Evolutionary conservation across 352 stramenopile genomes (phyloP), one percentile per base, ranked within the genome.

Genomic region (Discostella stelligera): DNA sequence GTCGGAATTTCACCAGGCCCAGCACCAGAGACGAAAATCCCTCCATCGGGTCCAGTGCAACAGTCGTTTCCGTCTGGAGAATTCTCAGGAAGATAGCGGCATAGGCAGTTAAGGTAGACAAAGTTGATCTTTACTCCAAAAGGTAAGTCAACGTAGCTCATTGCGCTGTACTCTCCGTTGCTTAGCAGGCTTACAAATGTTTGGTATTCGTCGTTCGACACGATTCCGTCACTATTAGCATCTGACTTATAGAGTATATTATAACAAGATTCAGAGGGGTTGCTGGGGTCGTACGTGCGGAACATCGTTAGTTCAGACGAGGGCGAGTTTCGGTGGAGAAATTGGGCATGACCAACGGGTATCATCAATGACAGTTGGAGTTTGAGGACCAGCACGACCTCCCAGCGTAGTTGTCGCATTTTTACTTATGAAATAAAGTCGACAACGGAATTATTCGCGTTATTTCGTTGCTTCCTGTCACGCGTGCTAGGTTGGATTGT

Each of bases 81-180:
- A 39, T 53, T 56, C 14, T 37, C 16, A 1, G 46, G 61, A 7
- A 2, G 48, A 49, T 41, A 61, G 3, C 32, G 16, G 76, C 87
- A 93, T 9, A 89, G 65, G 68, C 87, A 93, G 49, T 70, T 74
- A 37, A 91, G 64, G 54, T 85, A 84, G 0, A 83, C 64, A 74
- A 91, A 93, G 62, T 86, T 88, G 32, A 78, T 68, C 70, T 83
- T 71, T 67, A 85, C 37, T 50, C 74, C 66, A 58, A 89, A 79
- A 21, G 84, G 79, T 44, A 92, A 56, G 10, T 88, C 77, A 8
- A 66, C 30, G 53, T 83, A 90, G 37, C 14, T 53, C n/a, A 65
- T 16, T 0, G 50, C 66, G 63, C 72, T 61, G 50, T 78, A 83
- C 13, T 74, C 64, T 25, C 64, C 37, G 49, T 80, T 72, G 58